Evolutionary conservation across 176 grass and related monocot genomes (phyloP), one percentile per base, ranked within the genome.

Genomic region (Rhynchospora pubera): DNA sequence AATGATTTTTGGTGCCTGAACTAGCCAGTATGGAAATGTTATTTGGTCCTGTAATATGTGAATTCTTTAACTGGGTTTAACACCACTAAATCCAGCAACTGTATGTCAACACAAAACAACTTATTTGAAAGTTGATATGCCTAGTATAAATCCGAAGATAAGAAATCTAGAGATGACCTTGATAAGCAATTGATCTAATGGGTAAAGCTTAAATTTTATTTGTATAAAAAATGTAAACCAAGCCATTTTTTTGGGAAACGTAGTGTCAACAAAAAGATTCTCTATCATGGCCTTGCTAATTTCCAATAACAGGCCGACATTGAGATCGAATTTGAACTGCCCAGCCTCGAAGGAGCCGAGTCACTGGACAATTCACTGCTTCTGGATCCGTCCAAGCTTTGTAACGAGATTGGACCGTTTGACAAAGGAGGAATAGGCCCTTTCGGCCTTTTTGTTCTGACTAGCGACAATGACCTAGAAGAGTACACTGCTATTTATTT

Each of bases 401-500:
- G 92, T 63, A 77, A 64, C 2, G 69, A 89, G 71, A 85, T 81
- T 16, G 89, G 79, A 67, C 89, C 92, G 15, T 86, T 77, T 6
- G 90, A 85, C 62, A 57, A 22, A 0, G 95, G 92, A 73, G 85
- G 87, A 62, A 63, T 94, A 59, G 95, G 95, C 0, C 92, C 92
- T 2, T 97, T 97, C 47, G 92, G 92, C 9, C 85, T 97, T 63
- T 42, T 97, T 30, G 85, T 94, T 26, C 62, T 92, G 60, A 84
- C 92, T 10, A 91, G 89, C 59, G 78, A 83, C 9, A 9, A 53
- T 28, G 85, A 90, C 74, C 23, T 93, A 68, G 61, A 50, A 28
- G 92, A 97, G 79, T 72, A 89, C 85, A 93, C 95, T 42, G 81
- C 90, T 13, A 67, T 97, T 0, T 97, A 91, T 86, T 97, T 97